Base-by-base conservation (phyloP, 2,329 filamentous ascomycete species). In the Pseudopithomyces chartarum region DNA sequence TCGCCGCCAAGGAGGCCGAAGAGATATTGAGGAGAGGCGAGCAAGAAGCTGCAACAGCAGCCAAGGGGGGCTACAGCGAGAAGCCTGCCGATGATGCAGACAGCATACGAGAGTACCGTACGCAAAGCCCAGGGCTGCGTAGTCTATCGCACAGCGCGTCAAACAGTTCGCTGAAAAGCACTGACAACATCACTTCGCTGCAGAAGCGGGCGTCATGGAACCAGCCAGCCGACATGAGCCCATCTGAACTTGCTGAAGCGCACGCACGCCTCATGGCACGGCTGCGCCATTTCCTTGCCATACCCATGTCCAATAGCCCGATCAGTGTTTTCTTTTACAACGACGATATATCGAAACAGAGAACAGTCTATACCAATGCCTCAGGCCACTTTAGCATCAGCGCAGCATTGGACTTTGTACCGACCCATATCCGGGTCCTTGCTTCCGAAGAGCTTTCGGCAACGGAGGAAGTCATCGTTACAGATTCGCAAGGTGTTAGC, bases 321-420 rank as follows among this genome's bases (percentile, higher is more conserved):
- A 89, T 99, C 52, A 97, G 92, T 0, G 82, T 97, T 1, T 97
- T 98, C 80, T 98, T 99, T 76, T 99, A 96, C 78, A 95, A 98
- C 67, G 87, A 96, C 13, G 78, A 84, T 2, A 84, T 87, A 49
- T 97, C 94, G 1, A 88, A 92, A 65, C 96, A 94, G 26, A 85
- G 90, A 51, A 97, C 91, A 0, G 86, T 97, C 3, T 84, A 85
- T 60, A 99, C 96, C 0, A 90, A 97, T 68, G 90, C 95, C 32
- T 87, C 91, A 0, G 95, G 95, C 0, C 95, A 99, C 75, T 99
- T 99, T 67, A 84, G 81, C 39, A 81, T 93, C 29, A 85, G 92
- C 12, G 92, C 90, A 6, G 85, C 91, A 0, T 81, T 99, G 33
- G 90, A 95, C 26, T 99, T 99, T 70, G 81, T 97, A 1, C 96